A percentile compares a stretch with the other conserved stretches of the same genome.
phyloP scores from a whole-genome alignment of 2,329 filamentous ascomycete species.

The Pseudogymnoascus sp. region DNA sequence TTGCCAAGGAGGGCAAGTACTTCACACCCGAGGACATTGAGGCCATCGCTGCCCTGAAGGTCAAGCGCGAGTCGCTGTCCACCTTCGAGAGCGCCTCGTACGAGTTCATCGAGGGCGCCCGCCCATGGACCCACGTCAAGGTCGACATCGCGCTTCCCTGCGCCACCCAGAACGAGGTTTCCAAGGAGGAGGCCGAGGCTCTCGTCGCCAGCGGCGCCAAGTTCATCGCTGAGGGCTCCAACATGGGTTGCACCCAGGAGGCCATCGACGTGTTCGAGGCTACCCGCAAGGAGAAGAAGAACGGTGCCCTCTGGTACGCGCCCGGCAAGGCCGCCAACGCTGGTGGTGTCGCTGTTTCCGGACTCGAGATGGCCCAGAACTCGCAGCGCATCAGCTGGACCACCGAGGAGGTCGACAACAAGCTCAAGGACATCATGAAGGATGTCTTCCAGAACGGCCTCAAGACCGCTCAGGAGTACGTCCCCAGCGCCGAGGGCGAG shows the following conservation, averaged over 20 bases:
- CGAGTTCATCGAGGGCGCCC: conserved; percentile 78
- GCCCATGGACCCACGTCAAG: conserved; percentile 85
- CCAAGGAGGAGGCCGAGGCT: conserved; percentile 76
- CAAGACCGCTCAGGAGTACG: conserved; percentile 82
- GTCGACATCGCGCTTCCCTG: conserved; percentile 88
- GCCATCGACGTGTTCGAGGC: conserved; percentile 91
- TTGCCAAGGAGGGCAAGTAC: conserved; percentile 61
- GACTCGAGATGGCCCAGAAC: conserved; percentile 99
- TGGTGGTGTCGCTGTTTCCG: conserved; percentile 93
- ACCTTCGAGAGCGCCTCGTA: conserved; percentile 61
- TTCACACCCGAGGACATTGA: conserved; percentile 76
- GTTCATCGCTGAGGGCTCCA: conserved; percentile 92
- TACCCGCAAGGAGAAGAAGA: conserved; percentile 62
- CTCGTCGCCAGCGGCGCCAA: conserved; percentile 69
- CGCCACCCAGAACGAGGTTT: conserved; percentile 97
- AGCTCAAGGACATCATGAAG: conserved; percentile 93
- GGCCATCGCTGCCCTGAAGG: conserved; percentile 77
- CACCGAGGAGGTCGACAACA: conserved; percentile 78
- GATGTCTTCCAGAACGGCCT: conserved; percentile 84
- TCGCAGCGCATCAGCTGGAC: conserved; percentile 80
- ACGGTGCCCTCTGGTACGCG: conserved; percentile 80
- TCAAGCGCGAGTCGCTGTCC: conserved; percentile 74
- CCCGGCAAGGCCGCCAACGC: conserved; percentile 97
- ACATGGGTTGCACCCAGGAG: conserved; percentile 97
- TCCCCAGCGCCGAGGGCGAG: conserved; percentile 69